Evolutionary conservation across 495 filamentous ascomycete species (phyloP).

Genomic region (Usnea hakonensis): DNA sequence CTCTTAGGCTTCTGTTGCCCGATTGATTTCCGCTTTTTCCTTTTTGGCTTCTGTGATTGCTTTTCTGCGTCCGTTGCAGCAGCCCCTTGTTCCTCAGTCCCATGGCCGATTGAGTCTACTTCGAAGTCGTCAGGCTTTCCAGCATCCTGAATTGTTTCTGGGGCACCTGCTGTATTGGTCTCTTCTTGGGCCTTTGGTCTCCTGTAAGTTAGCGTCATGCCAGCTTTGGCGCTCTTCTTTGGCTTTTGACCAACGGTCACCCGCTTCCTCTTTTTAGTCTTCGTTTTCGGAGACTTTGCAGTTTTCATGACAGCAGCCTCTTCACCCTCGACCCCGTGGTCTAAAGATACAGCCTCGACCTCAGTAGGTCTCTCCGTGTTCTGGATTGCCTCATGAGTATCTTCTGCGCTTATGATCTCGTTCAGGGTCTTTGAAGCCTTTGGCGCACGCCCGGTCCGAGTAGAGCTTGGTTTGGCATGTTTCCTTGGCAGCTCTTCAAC

Average conservation of each 20-base stretch:
- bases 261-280: slow-evolving; percentile 14
- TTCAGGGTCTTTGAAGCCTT: neutral
- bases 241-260: slow-evolving; percentile 20
- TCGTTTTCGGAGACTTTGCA: neutral
- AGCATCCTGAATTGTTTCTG: neutral
- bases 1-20: slow-evolving; percentile 17
- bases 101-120: neutral
- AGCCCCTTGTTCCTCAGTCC: neutral
- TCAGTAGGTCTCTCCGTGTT: neutral
- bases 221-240: slow-evolving; percentile 10
- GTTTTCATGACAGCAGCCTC: no score
- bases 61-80: neutral
- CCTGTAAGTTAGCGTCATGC: neutral
- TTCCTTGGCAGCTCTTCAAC: slow-evolving; percentile 6
- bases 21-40: slow-evolving; percentile 23
- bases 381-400: neutral
- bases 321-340: neutral
- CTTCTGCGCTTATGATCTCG: neutral
- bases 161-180: neutral
- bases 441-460: neutral
- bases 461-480: neutral
- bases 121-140: neutral
- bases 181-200: neutral
- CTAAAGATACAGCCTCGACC: neutral
- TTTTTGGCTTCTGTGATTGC: neutral